Evolutionary conservation across 2,329 filamentous ascomycete genomes (phyloP), one percentile per base, ranked within the genome.

Genomic region (Monosporascus sp.): DNA sequence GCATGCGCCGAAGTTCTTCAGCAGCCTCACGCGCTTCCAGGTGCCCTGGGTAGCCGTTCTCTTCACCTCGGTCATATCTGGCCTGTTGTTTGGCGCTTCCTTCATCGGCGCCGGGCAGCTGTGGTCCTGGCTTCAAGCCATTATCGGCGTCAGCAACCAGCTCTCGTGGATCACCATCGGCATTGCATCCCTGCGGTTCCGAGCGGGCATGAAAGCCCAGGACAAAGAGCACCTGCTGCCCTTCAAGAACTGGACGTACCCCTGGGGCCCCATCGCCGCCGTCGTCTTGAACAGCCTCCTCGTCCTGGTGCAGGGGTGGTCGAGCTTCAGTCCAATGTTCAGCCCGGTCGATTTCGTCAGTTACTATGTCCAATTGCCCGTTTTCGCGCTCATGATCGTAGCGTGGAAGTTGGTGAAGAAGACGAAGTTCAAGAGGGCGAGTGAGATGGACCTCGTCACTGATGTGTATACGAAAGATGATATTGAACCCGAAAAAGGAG

Each of bases 121-220:
- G 5, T 87, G 84, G 84, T 78, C 75, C 1, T 87, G 84, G 84
- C 68, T 87, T 19, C 84, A 87, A 63, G 86, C 86, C 54, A 78
- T 87, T 46, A 82, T 87, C 52, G 84, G 84, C 11, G 84, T 87
- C 0, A 86, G 83, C 0, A 87, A 86, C 65, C 84, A 87, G 68
- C 70, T 87, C 5, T 81, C 81, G 49, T 87, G 85, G 84, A 78
- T 82, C 59, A 76, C 80, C 52, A 88, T 87, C 54, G 79, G 82
- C 7, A 73, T 87, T 51, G 79, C 84, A 1, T 86, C 82, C 0
- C 69, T 87, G n/a, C 81, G 85, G 26, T 87, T 87, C 72, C 81
- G 85, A 26, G 69, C 74, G 3, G 85, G 74, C 4, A 69, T 87
- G 51, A 72, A 73, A 47, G 64, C 69, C 2, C 85, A 87, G 58